A percentile compares a stretch with the other conserved stretches of the same genome.
Conservation (phyloP, 345 rosid species). For the Cardamine occulta region DNA sequence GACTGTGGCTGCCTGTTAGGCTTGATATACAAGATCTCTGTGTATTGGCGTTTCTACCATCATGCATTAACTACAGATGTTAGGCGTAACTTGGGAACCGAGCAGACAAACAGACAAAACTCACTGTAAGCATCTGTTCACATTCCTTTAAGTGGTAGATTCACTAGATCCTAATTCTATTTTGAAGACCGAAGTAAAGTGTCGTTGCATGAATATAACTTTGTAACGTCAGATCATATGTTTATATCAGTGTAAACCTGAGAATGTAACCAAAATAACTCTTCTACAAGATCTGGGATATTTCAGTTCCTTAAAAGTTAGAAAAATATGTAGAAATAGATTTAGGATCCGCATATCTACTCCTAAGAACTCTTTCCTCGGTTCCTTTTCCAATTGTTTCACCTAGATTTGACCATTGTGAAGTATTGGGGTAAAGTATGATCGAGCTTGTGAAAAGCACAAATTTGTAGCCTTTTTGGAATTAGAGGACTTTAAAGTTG, state of each 20-base stretch:
- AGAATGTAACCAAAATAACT: background rate
- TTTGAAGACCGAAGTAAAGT: background rate
- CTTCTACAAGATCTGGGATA: background rate
- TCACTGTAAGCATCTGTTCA: conserved; percentile 36
- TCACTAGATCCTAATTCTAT: conserved; percentile 12
- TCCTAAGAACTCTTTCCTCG: conserved; percentile 1
- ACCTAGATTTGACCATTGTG: background rate
- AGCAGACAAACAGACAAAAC: conserved; percentile 14
- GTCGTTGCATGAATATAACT: background rate
- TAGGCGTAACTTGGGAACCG: conserved; percentile 6
- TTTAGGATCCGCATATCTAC: background rate
- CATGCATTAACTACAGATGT: conserved; percentile 14
- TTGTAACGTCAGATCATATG: background rate
- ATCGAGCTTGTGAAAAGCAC: background rate
- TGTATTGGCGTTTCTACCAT: conserved; percentile 13
- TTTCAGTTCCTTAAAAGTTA: background rate
- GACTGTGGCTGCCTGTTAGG: conserved; percentile 62
- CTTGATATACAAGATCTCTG: background rate
- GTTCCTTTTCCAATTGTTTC: background rate
- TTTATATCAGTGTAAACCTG: conserved; percentile 14
- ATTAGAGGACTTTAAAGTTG: background rate
- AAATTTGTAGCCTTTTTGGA: background rate
- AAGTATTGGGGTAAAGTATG: conserved; percentile 2
- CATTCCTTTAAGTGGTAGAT: conserved; percentile 24
- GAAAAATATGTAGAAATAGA: background rate